Conservation (phyloP, 2,329 filamentous ascomycete species). For the Curvularia eragrostidis region DNA sequence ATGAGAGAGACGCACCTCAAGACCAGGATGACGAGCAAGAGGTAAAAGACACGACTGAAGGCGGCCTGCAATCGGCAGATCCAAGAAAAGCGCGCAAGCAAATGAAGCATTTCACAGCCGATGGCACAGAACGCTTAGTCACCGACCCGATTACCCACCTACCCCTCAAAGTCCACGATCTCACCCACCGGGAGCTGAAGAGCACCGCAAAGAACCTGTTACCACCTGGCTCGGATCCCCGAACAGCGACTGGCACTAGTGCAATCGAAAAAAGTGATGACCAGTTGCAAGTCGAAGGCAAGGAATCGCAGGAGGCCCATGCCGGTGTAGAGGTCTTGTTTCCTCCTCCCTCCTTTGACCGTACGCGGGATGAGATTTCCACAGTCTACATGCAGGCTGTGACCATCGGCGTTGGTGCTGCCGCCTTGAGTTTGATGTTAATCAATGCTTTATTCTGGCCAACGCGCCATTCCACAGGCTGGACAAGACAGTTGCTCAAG, state of each 20-base stretch:
- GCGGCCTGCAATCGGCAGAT: constrained; percentile 44
- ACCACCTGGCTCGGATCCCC: constrained; percentile 49
- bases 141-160: constrained; percentile 77
- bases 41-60: constrained; percentile 55
- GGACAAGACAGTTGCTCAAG: constrained; percentile 40
- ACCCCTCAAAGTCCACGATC: constrained; percentile 71
- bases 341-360: constrained; percentile 60
- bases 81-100: constrained; percentile 57
- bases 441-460: constrained; percentile 45
- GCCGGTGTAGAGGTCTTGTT: constrained; percentile 59
- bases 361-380: constrained; percentile 53
- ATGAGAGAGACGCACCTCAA: constrained; percentile 24
- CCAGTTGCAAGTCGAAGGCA: constrained; percentile 53
- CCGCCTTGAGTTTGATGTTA: constrained; percentile 46
- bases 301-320: constrained; percentile 53
- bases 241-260: constrained; percentile 55
- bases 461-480: constrained; percentile 39
- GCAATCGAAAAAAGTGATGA: constrained; percentile 55
- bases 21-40: constrained; percentile 32
- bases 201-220: constrained; percentile 55
- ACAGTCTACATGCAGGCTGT: constrained; percentile 56
- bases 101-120: constrained; percentile 57
- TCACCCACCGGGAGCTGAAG: constrained; percentile 67
- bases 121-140: constrained; percentile 64
- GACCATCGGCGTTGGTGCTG: constrained; percentile 48